Evolutionary conservation across 2,329 filamentous ascomycete species (phyloP).

Genomic region (Acrocalymma vagum): DNA sequence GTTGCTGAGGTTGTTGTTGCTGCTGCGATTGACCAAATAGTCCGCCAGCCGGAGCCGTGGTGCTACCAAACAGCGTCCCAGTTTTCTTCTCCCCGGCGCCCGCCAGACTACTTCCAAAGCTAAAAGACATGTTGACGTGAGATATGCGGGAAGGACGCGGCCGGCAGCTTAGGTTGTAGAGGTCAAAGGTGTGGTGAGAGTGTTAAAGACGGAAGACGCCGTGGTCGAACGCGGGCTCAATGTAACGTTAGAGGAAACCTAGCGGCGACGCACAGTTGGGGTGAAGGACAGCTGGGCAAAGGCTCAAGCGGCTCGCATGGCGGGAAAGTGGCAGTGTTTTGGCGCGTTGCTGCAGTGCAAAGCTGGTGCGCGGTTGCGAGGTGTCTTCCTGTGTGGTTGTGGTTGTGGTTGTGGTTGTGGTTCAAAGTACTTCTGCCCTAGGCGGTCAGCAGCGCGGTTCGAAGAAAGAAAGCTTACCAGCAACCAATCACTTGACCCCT

Average conservation of each 20-base stretch:
- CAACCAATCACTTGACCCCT: conserved; percentile 19
- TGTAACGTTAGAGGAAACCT: too few species aligned
- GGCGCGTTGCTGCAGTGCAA: conserved; percentile 2
- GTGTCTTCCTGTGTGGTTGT: too few species aligned
- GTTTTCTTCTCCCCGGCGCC: conserved; percentile 41
- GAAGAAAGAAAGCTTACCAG: conserved; percentile 25
- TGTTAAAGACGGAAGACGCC: too few species aligned
- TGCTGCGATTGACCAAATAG: conserved; percentile 51
- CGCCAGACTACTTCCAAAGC: conserved; percentile 33
- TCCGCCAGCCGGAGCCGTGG: conserved; percentile 46
- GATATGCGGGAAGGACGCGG: too few species aligned
- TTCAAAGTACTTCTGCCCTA: too few species aligned
- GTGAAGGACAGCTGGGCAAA: too few species aligned
- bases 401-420: too few species aligned
- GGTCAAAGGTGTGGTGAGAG: too few species aligned
- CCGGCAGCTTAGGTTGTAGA: conserved; percentile 4
- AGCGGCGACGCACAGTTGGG: too few species aligned
- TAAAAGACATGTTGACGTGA: conserved; percentile 36
- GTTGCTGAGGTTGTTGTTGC: conserved; percentile 36
- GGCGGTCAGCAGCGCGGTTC: too few species aligned
- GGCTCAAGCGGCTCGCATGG: conserved; percentile 21
- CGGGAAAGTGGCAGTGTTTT: conserved; percentile 1
- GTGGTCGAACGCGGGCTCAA: too few species aligned
- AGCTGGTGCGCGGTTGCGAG: too few species aligned
- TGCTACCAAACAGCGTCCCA: conserved; percentile 47